Evolutionary conservation across 148 eudicot species (phyloP).

Genomic region (Persicaria tinctoria): DNA sequence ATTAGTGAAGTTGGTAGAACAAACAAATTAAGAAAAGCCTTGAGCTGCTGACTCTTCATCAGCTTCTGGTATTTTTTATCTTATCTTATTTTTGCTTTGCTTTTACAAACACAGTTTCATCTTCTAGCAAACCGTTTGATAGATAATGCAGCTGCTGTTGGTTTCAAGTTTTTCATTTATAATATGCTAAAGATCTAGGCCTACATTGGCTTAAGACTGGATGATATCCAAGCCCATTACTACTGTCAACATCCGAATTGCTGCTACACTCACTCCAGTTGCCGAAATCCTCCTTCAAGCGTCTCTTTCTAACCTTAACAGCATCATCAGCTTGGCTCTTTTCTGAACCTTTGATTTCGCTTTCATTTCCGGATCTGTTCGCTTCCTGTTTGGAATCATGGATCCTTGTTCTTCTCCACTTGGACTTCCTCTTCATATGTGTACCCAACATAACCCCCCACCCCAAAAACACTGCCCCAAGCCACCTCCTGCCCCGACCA

Average conservation of each 20-base stretch:
- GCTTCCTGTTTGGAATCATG: neutral
- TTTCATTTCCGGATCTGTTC: neutral
- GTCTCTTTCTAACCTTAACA: too few species aligned
- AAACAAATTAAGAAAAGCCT: neutral
- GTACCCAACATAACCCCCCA: neutral
- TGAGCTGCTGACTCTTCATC: neutral
- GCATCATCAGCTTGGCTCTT: too few species aligned
- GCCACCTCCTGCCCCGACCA: neutral
- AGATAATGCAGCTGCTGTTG: neutral
- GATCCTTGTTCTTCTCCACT: neutral
- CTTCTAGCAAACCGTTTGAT: neutral
- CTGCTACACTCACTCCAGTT: too few species aligned
- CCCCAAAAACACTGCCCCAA: neutral
- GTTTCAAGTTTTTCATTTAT: neutral
- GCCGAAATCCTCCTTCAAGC: too few species aligned
- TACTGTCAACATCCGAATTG: neutral
- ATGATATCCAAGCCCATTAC: too few species aligned
- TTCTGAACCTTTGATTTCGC: too few species aligned
- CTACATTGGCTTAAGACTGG: neutral
- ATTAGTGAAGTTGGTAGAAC: conserved; percentile 2
- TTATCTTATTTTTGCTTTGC: neutral
- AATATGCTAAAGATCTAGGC: neutral
- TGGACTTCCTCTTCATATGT: neutral
- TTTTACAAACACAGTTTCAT: neutral
- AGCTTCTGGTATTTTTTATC: neutral